Percentiles rank a stretch among this genome's conserved stretches.
These are phyloP conservation scores for Backusella macrospora DNA, from an alignment of 192 early-diverging fungal species.

Conservation along the genomic window DNA sequence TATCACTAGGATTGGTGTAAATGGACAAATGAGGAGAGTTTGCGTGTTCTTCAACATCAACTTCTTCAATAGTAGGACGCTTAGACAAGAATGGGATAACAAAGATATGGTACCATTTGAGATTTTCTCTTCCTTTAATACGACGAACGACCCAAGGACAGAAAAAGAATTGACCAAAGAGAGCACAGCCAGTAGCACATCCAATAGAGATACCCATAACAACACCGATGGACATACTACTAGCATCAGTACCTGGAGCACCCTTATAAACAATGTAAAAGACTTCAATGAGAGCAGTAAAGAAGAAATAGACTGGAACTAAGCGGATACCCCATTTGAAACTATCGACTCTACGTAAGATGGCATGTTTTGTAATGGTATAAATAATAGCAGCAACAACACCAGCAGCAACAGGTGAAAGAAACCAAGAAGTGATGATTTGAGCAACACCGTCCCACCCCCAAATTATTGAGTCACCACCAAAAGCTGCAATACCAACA, in stretches of 20 bases:
- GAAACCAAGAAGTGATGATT: constrained; percentile 79
- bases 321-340: constrained; percentile 68
- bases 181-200: constrained; percentile 53
- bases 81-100: constrained; percentile 60
- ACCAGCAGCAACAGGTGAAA: constrained; percentile 69
- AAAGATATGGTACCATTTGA: constrained; percentile 76
- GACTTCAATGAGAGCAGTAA: constrained; percentile 62
- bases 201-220: constrained; percentile 68
- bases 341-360: constrained; percentile 65
- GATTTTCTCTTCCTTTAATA: constrained; percentile 63
- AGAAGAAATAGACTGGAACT: constrained; percentile 72
- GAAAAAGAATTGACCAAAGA: constrained; percentile 66
- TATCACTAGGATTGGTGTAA: background rate
- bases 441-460: constrained; percentile 46
- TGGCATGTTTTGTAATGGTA: constrained; percentile 61
- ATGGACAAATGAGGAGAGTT: constrained; percentile 21
- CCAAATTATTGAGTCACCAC: constrained; percentile 65
- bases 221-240: constrained; percentile 45
- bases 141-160: constrained; percentile 66
- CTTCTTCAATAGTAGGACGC: constrained; percentile 44
- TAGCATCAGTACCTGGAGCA: constrained; percentile 52
- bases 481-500: constrained; percentile 73
- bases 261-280: constrained; percentile 79
- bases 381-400: constrained; percentile 67
- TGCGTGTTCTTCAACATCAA: constrained; percentile 1